Evolutionary conservation across 2,329 filamentous ascomycete species (phyloP), one percentile per base, ranked within the genome.

Genomic region (Xylariaceae sp.): DNA sequence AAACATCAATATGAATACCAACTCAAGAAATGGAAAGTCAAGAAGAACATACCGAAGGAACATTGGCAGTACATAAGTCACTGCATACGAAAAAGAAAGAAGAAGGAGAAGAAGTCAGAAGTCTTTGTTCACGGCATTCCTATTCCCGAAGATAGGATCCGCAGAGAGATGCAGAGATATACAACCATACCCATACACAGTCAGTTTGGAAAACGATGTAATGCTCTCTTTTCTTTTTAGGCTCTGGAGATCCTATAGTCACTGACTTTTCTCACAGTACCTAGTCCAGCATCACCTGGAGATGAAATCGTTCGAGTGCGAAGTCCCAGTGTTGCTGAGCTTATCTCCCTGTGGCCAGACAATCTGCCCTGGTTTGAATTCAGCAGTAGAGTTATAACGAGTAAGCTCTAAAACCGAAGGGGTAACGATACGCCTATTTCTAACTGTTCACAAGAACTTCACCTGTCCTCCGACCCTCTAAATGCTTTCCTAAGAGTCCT

Each of bases 301-400:
- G 6, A 25, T 6, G 27, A 37, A 6, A 37, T 44, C 17, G 29
- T 50, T 22, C 44, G 41, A 11, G 37, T 50, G 8, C 4, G 20
- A 25, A 47, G 36, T 14, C 44, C 44, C 10, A 37, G 17, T 10
- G n/a, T 25, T 11, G 6, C 16, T 16, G 32, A 27, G 4, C 20
- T 42, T 14, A 7, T 35, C 2, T 7, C 6, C 11, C 1, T 14
- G 36, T 50, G 48, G 48, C 48, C 48, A 19, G 17, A 16, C 12
- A 44, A 16, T 16, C 48, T 50, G 2, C 48, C 48, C 10, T 50
- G 40, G 40, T 37, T 50, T 10, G 11, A n/a, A n/a, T 50, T 50
- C 22, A 29, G 16, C 29, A 21, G 43, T 3, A 17, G 16, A 16
- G 14, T 45, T 16, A n/a, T 5, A 5, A n/a, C 32, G 3, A 21